Evolutionary conservation across 106 monocot genomes (phyloP).

Genomic region (Chionographis japonica): DNA sequence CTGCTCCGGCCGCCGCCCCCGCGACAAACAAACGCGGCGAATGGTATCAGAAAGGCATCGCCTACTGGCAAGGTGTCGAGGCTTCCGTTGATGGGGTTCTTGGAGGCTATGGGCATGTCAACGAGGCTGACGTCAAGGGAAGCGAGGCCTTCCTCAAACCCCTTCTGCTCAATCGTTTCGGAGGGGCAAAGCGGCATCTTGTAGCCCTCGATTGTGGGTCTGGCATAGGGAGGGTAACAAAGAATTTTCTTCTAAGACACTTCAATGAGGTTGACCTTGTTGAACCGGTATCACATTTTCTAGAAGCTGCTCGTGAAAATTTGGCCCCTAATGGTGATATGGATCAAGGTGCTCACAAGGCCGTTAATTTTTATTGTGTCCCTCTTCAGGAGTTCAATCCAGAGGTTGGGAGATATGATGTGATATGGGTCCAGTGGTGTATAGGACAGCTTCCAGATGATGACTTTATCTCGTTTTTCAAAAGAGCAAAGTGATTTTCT

Average conservation of each 20-base stretch:
- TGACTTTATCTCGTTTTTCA: conserved; percentile 93
- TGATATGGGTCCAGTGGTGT: conserved; percentile 99
- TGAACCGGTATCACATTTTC: conserved; percentile 90
- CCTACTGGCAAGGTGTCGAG: conserved; percentile 94
- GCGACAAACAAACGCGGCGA: conserved; percentile 35
- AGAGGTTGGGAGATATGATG: conserved; percentile 86
- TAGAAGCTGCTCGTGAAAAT: conserved; percentile 77
- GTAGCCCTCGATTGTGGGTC: conserved; percentile 98
- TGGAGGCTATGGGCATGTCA: conserved; percentile 81
- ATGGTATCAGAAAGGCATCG: conserved; percentile 88
- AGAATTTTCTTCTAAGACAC: conserved; percentile 75
- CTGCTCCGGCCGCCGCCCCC: background rate
- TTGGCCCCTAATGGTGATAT: conserved; percentile 33
- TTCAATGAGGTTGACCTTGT: conserved; percentile 99
- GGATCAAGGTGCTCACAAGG: conserved; percentile 43
- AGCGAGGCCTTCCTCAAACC: conserved; percentile 76
- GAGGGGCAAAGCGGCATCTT: conserved; percentile 42
- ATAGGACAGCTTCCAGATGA: conserved; percentile 93
- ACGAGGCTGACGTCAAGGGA: conserved; percentile 77
- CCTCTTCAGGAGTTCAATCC: conserved; percentile 99
- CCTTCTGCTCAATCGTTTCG: conserved; percentile 57
- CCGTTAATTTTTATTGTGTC: conserved; percentile 74
- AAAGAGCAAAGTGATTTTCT: conserved; percentile 46
- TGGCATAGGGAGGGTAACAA: conserved; percentile 91
- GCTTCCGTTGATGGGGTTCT: conserved; percentile 93